These are phyloP conservation scores for Exophiala sp. DNA, from an alignment of 2,329 filamentous ascomycete species.

Conservation along the genomic window DNA sequence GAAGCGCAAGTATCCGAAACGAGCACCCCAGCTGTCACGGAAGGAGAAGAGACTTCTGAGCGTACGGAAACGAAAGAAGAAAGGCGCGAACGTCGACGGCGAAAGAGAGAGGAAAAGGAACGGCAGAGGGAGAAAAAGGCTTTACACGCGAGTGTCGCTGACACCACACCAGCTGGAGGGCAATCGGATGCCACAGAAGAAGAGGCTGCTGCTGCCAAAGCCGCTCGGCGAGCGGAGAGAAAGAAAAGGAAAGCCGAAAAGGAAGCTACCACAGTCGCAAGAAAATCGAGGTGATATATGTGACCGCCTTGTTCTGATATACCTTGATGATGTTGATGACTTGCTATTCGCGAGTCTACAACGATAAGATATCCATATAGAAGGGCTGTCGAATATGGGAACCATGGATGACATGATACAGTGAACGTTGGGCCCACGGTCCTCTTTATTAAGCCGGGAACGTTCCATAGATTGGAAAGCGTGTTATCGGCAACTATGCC, in stretches of 20 bases:
- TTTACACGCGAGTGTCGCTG: background rate
- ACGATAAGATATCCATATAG: too few species aligned
- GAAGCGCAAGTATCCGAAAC: background rate
- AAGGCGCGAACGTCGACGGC: conserved; percentile 21
- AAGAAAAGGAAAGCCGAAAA: conserved; percentile 23
- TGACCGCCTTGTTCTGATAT: background rate
- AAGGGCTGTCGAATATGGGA: too few species aligned
- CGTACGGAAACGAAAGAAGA: conserved; percentile 24
- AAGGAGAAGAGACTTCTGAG: background rate
- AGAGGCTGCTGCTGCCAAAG: conserved; percentile 13
- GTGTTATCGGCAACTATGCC: too few species aligned
- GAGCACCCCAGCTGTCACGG: background rate
- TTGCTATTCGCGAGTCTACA: too few species aligned
- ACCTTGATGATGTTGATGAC: background rate
- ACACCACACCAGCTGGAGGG: background rate
- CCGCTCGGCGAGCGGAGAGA: conserved; percentile 19
- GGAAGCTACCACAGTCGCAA: conserved; percentile 2
- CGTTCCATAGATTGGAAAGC: too few species aligned
- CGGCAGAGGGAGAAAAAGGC: background rate
- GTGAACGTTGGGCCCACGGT: too few species aligned
- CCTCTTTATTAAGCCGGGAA: too few species aligned
- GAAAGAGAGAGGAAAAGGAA: conserved; percentile 22
- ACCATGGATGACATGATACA: too few species aligned
- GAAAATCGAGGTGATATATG: background rate
- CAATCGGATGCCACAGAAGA: background rate